Base-by-base conservation (phyloP, 2,329 filamentous ascomycete species). In the Penicillium sp. region DNA sequence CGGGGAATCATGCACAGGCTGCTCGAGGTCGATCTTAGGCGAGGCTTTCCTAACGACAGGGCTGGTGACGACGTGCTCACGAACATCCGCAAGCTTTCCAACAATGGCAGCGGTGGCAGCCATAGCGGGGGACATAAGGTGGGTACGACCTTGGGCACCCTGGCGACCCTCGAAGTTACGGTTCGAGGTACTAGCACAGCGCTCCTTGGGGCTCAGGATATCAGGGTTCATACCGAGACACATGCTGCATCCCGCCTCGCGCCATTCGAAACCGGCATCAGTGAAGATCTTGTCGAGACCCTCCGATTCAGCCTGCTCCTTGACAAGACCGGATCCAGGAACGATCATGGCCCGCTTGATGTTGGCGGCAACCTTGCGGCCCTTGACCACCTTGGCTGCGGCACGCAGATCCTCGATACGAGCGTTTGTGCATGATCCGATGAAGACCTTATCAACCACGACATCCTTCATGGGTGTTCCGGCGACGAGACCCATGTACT, bases 181-280 rank as follows among this genome's bases (percentile, higher is more conserved):
- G 76, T 97, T 97, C 55, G 89, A 95, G 41, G 93, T 97, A 67
- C 87, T 92, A 35, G 93, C 93, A 69, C 93, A 97, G 64, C 93
- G 86, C 75, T 99, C 93, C 69, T 87, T 82, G 46, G 93, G 91
- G 2, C 90, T 84, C 39, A 97, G 81, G 56, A 99, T 97, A 70
- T 99, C 93, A 0, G 93, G 92, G 77, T 99, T 99, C 92, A 99
- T 99, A 69, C 93, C 93, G 47, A 99, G 80, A 69, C 93, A 97
- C 93, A 99, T 99, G 55, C 89, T 95, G 81, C 93, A 99, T 41
- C 93, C 93, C 59, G 93, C 93, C 76, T 99, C 93, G 68, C 93
- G 84, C 92, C 92, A 97, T 71, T 97, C 92, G 60, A 97, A 97
- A 7, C 93, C 93, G 41, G 93, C 91, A 54, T 95, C 89, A 8